Base-by-base conservation (phyloP, 768 basidiomycete genomes). In the Sarcodon aspratus region DNA sequence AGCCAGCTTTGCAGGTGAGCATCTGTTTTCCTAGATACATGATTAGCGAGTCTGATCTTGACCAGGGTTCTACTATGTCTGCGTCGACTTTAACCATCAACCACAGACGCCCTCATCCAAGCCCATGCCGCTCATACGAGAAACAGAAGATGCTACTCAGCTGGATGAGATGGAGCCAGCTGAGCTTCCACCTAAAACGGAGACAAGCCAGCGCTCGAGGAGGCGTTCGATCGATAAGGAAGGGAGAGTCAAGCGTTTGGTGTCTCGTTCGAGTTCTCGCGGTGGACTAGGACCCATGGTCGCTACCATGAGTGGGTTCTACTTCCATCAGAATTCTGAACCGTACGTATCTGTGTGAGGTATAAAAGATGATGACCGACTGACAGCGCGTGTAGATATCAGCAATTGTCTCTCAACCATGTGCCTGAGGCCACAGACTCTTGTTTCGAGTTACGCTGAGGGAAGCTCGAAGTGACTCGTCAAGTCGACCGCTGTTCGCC, bases 321-420 rank as follows among this genome's bases (percentile, higher is more conserved):
- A 94, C 66, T 94, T 88, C 67, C 90, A 93, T 64, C 83, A 85
- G 72, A 86, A 91, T 62, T 92, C 88, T 48, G 88, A 90, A 59
- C 89, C 89, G 89, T 92, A 60, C 69, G 86, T 79, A 33, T 33
- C 42, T 10, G 34, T 48, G 11, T 43, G 9, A 47, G 18, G 18
- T 31, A 10, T 9, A 13, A n/a, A 18, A 43, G 9, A 11, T 33
- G 17, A 36, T 53, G 33, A 13, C 47, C 32, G 21, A 52, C 50
- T 37, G 21, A 37, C 50, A 48, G 38, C 47, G 44, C n/a, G 48
- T 49, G 12, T 44, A 90, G 89, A 56, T 95, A 94, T 67, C 92
- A 96, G 64, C 88, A 95, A 58, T 62, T 96, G 46, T 86, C 85
- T 5, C 73, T 96, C 50, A 72, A 72, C 33, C 89, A 95, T 58